phyloP scores from a whole-genome alignment of 2,329 filamentous ascomycete species.

The Pyrenophora graminea region DNA sequence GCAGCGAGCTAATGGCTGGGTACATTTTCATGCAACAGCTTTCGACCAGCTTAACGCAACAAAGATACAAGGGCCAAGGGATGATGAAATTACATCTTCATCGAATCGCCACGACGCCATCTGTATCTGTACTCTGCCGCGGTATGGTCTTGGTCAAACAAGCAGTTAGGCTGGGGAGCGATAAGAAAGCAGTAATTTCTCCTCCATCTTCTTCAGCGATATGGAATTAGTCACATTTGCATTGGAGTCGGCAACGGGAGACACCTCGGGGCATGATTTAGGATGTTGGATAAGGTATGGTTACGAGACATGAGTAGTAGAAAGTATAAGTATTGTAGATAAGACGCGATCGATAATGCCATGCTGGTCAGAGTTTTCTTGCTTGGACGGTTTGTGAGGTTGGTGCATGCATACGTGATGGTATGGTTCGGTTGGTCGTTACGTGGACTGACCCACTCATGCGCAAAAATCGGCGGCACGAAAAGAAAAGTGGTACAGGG shows the following conservation, averaged over 20 bases:
- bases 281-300: slow-evolving; percentile 5
- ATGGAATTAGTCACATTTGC: neutral
- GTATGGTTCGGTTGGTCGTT: neutral
- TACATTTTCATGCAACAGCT: slow-evolving; percentile 19
- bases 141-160: neutral
- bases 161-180: neutral
- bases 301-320: slow-evolving; percentile 1
- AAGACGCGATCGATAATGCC: neutral
- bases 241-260: slow-evolving; percentile 1
- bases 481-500: neutral
- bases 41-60: slow-evolving; percentile 21
- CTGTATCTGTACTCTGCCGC: neutral
- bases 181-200: slow-evolving; percentile 1
- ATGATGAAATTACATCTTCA: neutral
- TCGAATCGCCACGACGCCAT: neutral
- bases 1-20: slow-evolving; percentile 2
- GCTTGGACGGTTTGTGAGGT: neutral
- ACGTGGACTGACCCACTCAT: neutral
- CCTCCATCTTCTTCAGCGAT: slow-evolving; percentile 4
- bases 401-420: slow-evolving; percentile 7
- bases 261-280: slow-evolving; percentile 3
- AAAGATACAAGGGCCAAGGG: slow-evolving; percentile 14
- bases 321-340: neutral
- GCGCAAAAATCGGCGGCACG: neutral
- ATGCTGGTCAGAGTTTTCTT: neutral